Evolutionary conservation across 2,329 filamentous ascomycete species (phyloP).

Genomic region (Emmonsia crescens): DNA sequence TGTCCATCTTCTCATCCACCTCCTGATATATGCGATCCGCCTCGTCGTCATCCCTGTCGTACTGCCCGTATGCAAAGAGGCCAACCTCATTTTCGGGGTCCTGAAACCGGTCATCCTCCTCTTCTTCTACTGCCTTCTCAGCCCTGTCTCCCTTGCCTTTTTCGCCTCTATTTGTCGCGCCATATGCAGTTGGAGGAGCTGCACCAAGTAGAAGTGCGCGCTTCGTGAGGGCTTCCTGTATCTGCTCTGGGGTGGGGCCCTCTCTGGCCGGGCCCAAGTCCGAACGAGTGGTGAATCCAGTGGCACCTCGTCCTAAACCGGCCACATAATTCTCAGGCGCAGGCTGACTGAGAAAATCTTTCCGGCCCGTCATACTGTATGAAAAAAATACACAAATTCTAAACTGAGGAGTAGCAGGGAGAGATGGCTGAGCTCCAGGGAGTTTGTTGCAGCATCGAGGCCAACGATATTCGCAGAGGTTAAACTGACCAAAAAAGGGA

Average conservation of each 20-base stretch:
- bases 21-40: slow-evolving; percentile 92
- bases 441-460: neutral
- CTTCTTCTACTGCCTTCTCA: slow-evolving; percentile 57
- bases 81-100: slow-evolving; percentile 97
- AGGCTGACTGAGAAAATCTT: slow-evolving; percentile 82
- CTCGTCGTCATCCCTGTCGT: slow-evolving; percentile 96
- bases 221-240: slow-evolving; percentile 94
- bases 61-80: slow-evolving; percentile 87
- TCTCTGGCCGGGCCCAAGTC: slow-evolving; percentile 91
- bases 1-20: slow-evolving; percentile 96
- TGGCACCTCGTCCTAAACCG: slow-evolving; percentile 92
- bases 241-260: slow-evolving; percentile 93
- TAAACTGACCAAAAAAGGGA: neutral
- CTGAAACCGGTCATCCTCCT: slow-evolving; percentile 73
- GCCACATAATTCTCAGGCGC: slow-evolving; percentile 85
- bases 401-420: neutral
- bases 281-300: slow-evolving; percentile 93
- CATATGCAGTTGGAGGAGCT: slow-evolving; percentile 62
- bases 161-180: slow-evolving; percentile 51
- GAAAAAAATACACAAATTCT: neutral
- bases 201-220: slow-evolving; percentile 72
- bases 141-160: slow-evolving; percentile 34
- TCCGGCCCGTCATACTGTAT: slow-evolving; percentile 49
- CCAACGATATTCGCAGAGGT: neutral
- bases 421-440: neutral